A percentile compares a stretch with the other conserved stretches of the same genome.
Conservation (phyloP, 2,329 filamentous ascomycete species). For the Aspergillus clavatus region DNA sequence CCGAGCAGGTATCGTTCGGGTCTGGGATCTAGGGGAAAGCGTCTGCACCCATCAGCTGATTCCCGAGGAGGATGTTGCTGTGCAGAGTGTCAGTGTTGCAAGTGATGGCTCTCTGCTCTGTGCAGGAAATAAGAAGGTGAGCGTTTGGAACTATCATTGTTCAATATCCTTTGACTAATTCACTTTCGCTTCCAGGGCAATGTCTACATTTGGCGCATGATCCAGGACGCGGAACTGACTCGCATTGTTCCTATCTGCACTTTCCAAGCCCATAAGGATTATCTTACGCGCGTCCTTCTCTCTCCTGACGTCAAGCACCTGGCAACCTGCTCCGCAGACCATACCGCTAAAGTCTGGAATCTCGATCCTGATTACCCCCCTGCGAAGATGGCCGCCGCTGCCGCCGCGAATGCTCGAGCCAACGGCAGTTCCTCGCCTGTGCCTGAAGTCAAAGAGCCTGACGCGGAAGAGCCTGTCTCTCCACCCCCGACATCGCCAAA, state of each 20-base stretch:
- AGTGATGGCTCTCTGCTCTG: constrained; percentile 90
- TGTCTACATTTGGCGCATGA: constrained; percentile 94
- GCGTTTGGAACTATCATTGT: not conserved
- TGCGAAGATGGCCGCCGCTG: constrained; percentile 32
- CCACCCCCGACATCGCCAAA: constrained; percentile 17
- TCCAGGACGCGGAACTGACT: constrained; percentile 76
- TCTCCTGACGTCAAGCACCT: constrained; percentile 92
- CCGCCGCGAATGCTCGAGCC: constrained; percentile 18
- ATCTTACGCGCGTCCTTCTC: constrained; percentile 85
- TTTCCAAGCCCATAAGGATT: constrained; percentile 86
- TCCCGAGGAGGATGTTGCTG: constrained; percentile 88
- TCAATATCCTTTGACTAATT: not conserved
- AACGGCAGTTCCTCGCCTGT: constrained; percentile 7
- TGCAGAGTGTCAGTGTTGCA: constrained; percentile 92
- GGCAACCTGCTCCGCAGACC: constrained; percentile 88
- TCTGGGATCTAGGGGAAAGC: constrained; percentile 97
- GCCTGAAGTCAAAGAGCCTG: constrained; percentile 1
- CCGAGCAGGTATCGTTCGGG: constrained; percentile 81
- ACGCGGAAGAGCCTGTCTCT: constrained; percentile 10
- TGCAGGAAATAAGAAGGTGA: constrained; percentile 83
- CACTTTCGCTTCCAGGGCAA: constrained; percentile 61
- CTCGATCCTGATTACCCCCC: constrained; percentile 62
- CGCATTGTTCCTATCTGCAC: constrained; percentile 81
- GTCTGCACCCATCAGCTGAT: constrained; percentile 95
- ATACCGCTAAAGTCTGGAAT: constrained; percentile 95